Percentiles rank a stretch among this genome's conserved stretches.
phyloP scores from a whole-genome alignment of 1,139 yeast genomes.

The Candida sp. region DNA sequence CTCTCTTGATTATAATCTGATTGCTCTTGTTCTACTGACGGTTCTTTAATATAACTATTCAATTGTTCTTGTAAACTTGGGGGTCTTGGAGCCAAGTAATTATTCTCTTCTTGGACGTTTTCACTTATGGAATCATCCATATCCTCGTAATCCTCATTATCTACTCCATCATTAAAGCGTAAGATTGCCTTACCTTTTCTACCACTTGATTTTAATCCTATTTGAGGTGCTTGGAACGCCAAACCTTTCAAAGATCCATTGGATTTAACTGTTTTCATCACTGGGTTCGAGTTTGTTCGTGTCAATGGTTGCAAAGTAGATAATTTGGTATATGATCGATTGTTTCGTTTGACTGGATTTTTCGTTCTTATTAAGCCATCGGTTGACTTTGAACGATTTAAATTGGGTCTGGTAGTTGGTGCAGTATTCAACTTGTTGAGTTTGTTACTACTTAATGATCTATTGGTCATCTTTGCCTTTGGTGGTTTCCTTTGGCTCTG shows the following conservation, averaged over 20 bases:
- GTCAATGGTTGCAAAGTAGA: constrained; percentile 39
- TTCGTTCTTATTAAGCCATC: constrained; percentile 32
- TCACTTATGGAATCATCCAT: constrained; percentile 10
- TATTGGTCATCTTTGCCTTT: constrained; percentile 18
- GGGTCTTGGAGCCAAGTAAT: background rate
- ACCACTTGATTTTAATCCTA: constrained; percentile 38
- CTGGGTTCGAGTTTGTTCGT: constrained; percentile 31
- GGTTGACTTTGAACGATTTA: constrained; percentile 41
- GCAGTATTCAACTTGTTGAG: constrained; percentile 16
- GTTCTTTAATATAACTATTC: constrained; percentile 6
- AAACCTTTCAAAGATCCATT: constrained; percentile 33
- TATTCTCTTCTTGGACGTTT: constrained; percentile 9
- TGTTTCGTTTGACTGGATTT: constrained; percentile 29
- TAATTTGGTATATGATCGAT: constrained; percentile 35
- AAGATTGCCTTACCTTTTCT: constrained; percentile 41
- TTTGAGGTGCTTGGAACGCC: constrained; percentile 11
- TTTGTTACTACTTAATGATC: constrained; percentile 36
- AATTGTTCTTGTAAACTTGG: constrained; percentile 12
- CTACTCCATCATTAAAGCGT: constrained; percentile 31
- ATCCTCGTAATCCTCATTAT: constrained; percentile 31
- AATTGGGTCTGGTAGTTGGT: constrained; percentile 24
- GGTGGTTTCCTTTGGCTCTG: background rate
- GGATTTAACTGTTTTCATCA: constrained; percentile 30
- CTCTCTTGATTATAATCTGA: background rate
- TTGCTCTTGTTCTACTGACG: background rate